phyloP scores from a whole-genome alignment of 2,329 filamentous ascomycete genomes.

The Escovopsis sp. region DNA sequence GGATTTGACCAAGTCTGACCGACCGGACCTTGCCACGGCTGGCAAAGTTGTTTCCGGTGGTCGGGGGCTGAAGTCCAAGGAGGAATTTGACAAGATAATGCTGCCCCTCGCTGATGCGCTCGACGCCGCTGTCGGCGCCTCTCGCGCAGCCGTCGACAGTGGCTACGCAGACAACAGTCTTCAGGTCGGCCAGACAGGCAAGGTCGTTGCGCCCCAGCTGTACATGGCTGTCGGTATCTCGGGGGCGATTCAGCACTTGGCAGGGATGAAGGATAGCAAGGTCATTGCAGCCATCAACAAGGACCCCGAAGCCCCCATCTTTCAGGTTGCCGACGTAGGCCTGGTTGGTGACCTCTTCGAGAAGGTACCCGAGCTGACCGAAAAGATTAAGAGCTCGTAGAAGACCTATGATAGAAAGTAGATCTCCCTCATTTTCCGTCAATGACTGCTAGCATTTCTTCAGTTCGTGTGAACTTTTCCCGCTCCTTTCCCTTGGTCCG shows the following conservation, averaged over 20 bases:
- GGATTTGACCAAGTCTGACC: conserved; percentile 81
- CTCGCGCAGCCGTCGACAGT: conserved; percentile 86
- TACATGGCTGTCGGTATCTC: conserved; percentile 95
- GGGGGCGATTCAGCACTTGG: conserved; percentile 93
- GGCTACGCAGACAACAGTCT: conserved; percentile 97
- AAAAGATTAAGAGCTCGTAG: conserved; percentile 63
- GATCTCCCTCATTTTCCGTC: conserved; percentile 14
- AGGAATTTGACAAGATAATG: conserved; percentile 91
- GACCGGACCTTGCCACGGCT: conserved; percentile 86
- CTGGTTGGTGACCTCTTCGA: conserved; percentile 92
- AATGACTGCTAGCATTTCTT: conserved; percentile 43
- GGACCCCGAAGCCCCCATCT: conserved; percentile 91
- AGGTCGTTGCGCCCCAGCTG: conserved; percentile 91
- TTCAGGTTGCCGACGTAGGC: conserved; percentile 93
- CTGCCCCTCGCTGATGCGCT: conserved; percentile 81
- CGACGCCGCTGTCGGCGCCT: conserved; percentile 91
- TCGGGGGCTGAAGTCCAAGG: conserved; percentile 90
- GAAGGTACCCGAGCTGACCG: conserved; percentile 86
- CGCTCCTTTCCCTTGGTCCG: conserved; percentile 56
- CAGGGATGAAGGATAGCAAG: conserved; percentile 99
- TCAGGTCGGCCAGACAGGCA: conserved; percentile 96
- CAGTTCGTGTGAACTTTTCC: conserved; percentile 49
- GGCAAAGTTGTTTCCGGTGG: conserved; percentile 83
- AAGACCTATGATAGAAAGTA: conserved; percentile 10
- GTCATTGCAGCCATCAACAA: conserved; percentile 99